phyloP scores from a whole-genome alignment of 2,329 filamentous ascomycete species.

The Didymosphaeria variabile region DNA sequence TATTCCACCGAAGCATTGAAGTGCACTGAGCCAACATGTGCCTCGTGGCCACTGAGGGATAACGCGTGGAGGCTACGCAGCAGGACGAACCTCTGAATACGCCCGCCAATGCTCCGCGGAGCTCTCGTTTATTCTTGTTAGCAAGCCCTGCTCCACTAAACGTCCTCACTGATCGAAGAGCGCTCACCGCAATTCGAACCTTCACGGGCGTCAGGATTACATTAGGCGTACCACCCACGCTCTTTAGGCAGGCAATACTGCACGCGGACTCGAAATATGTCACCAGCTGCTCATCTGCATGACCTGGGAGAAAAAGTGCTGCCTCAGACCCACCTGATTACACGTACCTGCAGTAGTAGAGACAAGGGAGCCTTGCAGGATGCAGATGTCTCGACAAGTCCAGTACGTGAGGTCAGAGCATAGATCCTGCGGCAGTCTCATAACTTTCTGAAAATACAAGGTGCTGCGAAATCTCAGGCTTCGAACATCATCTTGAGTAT shows the following conservation, averaged over 20 bases:
- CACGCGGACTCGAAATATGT: not conserved
- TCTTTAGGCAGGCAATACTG: slow-evolving; percentile 4
- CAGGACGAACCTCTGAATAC: not conserved
- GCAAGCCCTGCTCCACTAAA: not conserved
- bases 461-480: not conserved
- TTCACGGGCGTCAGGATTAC: not conserved
- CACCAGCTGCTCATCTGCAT: not conserved
- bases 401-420: not conserved
- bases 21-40: not conserved
- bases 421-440: not conserved
- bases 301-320: not conserved
- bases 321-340: not conserved
- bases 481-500: not conserved
- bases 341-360: not conserved
- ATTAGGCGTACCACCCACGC: not conserved
- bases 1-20: not conserved
- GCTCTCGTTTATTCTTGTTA: not conserved
- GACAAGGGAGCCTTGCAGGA: not conserved
- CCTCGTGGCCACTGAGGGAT: not conserved
- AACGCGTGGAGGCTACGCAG: not conserved
- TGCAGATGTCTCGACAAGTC: not conserved
- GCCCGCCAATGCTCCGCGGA: not conserved
- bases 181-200: not conserved
- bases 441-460: not conserved
- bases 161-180: not conserved